phyloP scores from a whole-genome alignment of 176 grass and related monocot species.

The Tillandsia fasciculata region DNA sequence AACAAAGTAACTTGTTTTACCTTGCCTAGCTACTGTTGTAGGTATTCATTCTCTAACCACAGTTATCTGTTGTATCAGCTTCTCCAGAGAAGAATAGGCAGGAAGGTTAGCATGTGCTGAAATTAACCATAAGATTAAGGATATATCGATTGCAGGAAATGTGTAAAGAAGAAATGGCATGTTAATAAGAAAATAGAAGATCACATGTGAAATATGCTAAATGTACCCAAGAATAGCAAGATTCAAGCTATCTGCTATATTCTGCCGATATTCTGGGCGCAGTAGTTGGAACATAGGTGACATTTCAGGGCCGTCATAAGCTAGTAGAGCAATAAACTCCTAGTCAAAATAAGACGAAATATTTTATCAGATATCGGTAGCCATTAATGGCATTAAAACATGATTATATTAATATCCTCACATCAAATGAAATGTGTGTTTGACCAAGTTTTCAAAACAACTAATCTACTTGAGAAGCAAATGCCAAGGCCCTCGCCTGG shows the following conservation, averaged over 20 bases:
- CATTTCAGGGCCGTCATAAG: constrained; percentile 90
- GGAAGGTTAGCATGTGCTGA: constrained; percentile 79
- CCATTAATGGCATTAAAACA: constrained; percentile 8
- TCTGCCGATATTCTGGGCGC: constrained; percentile 73
- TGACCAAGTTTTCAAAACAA: no score
- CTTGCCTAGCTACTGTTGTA: constrained; percentile 80
- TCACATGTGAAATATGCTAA: not conserved
- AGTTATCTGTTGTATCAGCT: constrained; percentile 66
- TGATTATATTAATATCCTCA: not conserved
- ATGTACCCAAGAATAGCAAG: constrained; percentile 79
- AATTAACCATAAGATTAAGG: constrained; percentile 18
- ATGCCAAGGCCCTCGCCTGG: no score
- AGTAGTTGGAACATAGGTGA: constrained; percentile 97
- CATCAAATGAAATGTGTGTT: constrained; percentile 1
- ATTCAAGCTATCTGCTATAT: constrained; percentile 81
- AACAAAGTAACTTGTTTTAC: constrained; percentile 22
- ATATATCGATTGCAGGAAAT: constrained; percentile 4
- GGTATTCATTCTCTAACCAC: constrained; percentile 72
- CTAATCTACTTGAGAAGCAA: no score
- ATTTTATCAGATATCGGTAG: constrained; percentile 13
- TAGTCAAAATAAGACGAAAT: constrained; percentile 16
- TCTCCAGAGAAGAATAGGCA: constrained; percentile 82
- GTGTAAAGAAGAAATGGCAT: not conserved
- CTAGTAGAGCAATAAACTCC: constrained; percentile 86
- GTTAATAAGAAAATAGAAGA: constrained; percentile 5